phyloP scores from a whole-genome alignment of 2,329 filamentous ascomycete genomes.

The Byssochlamys sp. region DNA sequence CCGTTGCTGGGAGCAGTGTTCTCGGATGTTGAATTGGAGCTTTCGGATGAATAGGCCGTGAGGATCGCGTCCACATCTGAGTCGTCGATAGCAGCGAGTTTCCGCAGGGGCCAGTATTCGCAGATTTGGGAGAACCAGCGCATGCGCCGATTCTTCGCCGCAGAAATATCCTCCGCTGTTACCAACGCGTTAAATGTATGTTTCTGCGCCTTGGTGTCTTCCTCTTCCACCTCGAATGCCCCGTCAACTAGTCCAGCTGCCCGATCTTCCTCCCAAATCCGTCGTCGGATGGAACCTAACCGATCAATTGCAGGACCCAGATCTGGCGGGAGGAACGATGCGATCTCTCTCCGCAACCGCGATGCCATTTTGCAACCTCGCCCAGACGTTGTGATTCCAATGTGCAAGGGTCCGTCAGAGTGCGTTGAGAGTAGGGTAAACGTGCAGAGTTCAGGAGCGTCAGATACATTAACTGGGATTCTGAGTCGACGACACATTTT shows the following conservation, averaged over 20 bases:
- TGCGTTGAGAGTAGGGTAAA: slow-evolving; percentile 85
- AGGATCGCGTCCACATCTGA: slow-evolving; percentile 68
- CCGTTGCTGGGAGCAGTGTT: slow-evolving; percentile 5
- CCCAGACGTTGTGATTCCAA: slow-evolving; percentile 91
- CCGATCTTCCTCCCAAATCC: slow-evolving; percentile 66
- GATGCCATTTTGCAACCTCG: slow-evolving; percentile 88
- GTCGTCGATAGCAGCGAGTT: slow-evolving; percentile 69
- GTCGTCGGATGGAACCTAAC: slow-evolving; percentile 61
- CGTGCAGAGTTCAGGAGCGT: slow-evolving; percentile 75
- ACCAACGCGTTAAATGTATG: slow-evolving; percentile 78
- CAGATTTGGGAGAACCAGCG: slow-evolving; percentile 93
- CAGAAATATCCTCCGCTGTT: slow-evolving; percentile 60
- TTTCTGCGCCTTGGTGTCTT: slow-evolving; percentile 50
- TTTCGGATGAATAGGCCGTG: slow-evolving; percentile 51
- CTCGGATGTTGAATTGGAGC: slow-evolving; percentile 10
- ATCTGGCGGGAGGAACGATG: slow-evolving; percentile 62
- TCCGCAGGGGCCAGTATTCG: slow-evolving; percentile 91
- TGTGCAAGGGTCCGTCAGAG: slow-evolving; percentile 80
- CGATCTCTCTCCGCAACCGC: slow-evolving; percentile 78
- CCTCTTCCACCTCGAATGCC: slow-evolving; percentile 39
- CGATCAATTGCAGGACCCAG: slow-evolving; percentile 69
- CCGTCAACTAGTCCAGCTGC: slow-evolving; percentile 36
- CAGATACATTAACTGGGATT: slow-evolving; percentile 87
- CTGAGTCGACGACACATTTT: slow-evolving; percentile 65
- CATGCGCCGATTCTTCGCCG: slow-evolving; percentile 69